Evolutionary conservation across 345 rosid genomes (phyloP).

Genomic region (Salix koriyanagi): DNA sequence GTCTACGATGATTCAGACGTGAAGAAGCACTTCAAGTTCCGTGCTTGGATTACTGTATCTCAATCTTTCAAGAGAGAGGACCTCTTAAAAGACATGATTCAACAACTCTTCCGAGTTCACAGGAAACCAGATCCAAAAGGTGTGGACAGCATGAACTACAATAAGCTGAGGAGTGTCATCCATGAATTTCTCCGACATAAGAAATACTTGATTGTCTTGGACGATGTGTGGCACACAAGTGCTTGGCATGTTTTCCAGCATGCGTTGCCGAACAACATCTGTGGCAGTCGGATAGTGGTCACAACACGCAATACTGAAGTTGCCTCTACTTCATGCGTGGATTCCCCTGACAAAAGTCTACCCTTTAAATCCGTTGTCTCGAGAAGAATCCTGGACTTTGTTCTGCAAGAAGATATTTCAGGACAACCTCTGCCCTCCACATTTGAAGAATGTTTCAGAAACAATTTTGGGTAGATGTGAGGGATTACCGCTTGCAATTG

Average conservation of each 20-base stretch:
- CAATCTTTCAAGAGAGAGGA: conserved; percentile 6
- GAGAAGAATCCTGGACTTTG: neutral
- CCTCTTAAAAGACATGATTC: conserved; percentile 11
- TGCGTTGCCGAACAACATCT: neutral
- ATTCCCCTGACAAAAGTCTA: neutral
- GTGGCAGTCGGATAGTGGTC: conserved; percentile 5
- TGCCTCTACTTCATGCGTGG: neutral
- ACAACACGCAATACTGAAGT: neutral
- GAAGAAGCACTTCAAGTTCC: conserved; percentile 17
- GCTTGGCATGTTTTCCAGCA: neutral
- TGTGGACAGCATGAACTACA: neutral
- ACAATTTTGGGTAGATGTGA: neutral
- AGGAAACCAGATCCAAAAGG: conserved; percentile 8
- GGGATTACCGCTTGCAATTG: conserved; percentile 8
- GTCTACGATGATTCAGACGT: conserved; percentile 13
- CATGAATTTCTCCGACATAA: neutral
- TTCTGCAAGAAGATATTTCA: conserved; percentile 5
- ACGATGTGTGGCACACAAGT: neutral
- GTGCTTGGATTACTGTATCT: conserved; percentile 21
- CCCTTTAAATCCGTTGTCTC: neutral
- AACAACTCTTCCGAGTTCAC: conserved; percentile 2
- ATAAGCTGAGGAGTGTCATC: neutral
- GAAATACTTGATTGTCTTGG: conserved; percentile 3
- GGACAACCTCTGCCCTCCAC: neutral
- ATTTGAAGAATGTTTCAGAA: neutral